Percentiles rank a stretch among this genome's conserved stretches.
Evolutionary conservation across 768 basidiomycete species (phyloP).

Genomic region (Suillus lakei): DNA sequence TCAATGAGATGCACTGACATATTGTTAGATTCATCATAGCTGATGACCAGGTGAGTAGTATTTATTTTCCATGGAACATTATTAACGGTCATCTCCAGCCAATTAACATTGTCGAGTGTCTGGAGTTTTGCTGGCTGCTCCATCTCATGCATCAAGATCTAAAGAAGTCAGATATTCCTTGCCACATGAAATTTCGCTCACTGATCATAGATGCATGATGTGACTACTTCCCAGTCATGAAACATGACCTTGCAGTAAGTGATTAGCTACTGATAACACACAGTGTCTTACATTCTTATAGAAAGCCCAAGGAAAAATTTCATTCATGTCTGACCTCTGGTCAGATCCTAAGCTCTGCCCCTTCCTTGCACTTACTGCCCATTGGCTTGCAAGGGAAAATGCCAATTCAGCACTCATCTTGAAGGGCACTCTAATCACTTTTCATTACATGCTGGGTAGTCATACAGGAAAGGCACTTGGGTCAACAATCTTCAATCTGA

Average conservation of each 20-base stretch:
- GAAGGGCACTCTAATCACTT: conserved; percentile 17
- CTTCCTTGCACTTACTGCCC: conserved; percentile 40
- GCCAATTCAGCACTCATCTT: neutral
- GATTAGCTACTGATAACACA: neutral
- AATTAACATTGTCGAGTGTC: conserved; percentile 31
- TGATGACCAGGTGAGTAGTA: conserved; percentile 4
- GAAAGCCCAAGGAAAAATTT: conserved; percentile 7
- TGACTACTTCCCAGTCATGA: conserved; percentile 22
- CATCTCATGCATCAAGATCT: conserved; percentile 24
- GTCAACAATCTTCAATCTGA: neutral
- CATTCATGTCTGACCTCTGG: conserved; percentile 43
- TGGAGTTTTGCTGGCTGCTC: conserved; percentile 29
- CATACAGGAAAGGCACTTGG: conserved; percentile 15
- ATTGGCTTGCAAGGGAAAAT: conserved; percentile 24
- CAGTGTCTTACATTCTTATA: neutral
- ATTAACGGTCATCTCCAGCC: conserved; percentile 15
- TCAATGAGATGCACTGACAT: neutral
- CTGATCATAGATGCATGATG: conserved; percentile 26
- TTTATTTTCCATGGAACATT: neutral
- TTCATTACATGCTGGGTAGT: conserved; percentile 15
- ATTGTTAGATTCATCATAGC: neutral
- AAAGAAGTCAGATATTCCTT: conserved; percentile 29
- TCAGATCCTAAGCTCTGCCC: conserved; percentile 25
- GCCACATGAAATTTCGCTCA: conserved; percentile 24
- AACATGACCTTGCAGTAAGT: conserved; percentile 16